Evolutionary conservation across 371 early-diverging fungal genomes (phyloP).

Genomic region (Lichtheimia corymbifera): DNA sequence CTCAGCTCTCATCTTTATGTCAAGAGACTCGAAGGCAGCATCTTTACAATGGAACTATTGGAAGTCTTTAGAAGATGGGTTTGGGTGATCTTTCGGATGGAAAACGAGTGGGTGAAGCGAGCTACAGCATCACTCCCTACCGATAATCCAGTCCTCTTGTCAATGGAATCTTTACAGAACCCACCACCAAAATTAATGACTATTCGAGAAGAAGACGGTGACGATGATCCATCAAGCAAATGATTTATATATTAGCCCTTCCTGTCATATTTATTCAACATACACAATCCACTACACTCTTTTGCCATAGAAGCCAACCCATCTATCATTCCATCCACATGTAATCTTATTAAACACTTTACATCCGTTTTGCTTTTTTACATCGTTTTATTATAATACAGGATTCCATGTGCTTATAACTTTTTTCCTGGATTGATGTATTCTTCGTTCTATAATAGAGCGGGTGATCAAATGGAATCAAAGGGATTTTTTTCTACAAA

Average conservation of each 20-base stretch:
- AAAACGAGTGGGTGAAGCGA: conserved; percentile 75
- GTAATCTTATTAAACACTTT: background rate
- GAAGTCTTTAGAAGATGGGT: conserved; percentile 88
- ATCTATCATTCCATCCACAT: no score
- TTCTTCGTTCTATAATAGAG: background rate
- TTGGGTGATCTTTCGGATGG: conserved; percentile 90
- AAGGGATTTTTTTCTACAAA: background rate
- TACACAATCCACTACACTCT: no score
- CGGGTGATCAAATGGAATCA: background rate
- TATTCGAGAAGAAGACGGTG: conserved; percentile 18
- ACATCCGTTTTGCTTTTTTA: no score
- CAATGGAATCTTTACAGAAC: conserved; percentile 1
- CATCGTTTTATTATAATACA: no score
- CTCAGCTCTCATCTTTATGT: conserved; percentile 72
- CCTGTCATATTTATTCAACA: no score
- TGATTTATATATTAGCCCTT: no score
- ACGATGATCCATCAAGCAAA: background rate
- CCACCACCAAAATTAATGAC: conserved; percentile 12
- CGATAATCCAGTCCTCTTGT: background rate
- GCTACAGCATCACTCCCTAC: conserved; percentile 28
- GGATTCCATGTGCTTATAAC: no score
- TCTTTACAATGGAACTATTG: conserved; percentile 73
- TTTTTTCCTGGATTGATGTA: background rate
- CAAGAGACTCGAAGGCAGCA: conserved; percentile 66
- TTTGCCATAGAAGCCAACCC: no score